Evolutionary conservation across 2,329 filamentous ascomycete species (phyloP).

Genomic region (Colletotrichum coccodes): DNA sequence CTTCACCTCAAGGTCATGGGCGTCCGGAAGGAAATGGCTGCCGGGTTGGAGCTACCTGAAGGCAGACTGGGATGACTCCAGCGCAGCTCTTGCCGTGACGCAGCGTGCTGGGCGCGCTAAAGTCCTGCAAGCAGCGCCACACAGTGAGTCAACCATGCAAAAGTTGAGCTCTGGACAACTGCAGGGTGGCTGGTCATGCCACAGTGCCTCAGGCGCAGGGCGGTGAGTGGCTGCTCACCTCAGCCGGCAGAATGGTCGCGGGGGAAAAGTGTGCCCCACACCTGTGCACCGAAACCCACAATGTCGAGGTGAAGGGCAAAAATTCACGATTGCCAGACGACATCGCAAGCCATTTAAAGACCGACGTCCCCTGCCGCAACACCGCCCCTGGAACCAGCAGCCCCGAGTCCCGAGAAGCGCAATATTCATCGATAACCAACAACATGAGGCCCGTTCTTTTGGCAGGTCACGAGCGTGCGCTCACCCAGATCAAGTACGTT

Average conservation of each 20-base stretch:
- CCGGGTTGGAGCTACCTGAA: not conserved
- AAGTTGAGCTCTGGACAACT: no score
- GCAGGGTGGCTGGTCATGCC: not conserved
- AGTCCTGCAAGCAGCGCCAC: not conserved
- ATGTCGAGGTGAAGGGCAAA: constrained; percentile 34
- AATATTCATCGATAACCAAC: constrained; percentile 38
- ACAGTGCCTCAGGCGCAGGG: constrained; percentile 26
- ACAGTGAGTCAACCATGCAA: constrained; percentile 22
- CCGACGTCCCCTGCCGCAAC: constrained; percentile 34
- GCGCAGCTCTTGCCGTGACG: constrained; percentile 7
- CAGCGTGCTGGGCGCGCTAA: constrained; percentile 12
- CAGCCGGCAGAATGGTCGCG: constrained; percentile 32
- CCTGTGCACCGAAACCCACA: constrained; percentile 33
- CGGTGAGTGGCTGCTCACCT: constrained; percentile 22
- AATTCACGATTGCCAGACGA: constrained; percentile 34
- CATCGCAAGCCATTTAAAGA: constrained; percentile 32
- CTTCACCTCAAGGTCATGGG: no score
- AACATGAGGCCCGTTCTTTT: constrained; percentile 97
- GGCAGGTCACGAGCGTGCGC: constrained; percentile 94
- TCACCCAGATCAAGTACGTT: constrained; percentile 89
- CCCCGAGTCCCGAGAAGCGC: constrained; percentile 34
- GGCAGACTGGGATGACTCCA: not conserved
- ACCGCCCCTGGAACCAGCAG: constrained; percentile 20
- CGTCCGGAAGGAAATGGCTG: not conserved
- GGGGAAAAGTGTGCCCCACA: constrained; percentile 32